Conservation (phyloP, 2,329 filamentous ascomycete species). For the Penicillium sp. region DNA sequence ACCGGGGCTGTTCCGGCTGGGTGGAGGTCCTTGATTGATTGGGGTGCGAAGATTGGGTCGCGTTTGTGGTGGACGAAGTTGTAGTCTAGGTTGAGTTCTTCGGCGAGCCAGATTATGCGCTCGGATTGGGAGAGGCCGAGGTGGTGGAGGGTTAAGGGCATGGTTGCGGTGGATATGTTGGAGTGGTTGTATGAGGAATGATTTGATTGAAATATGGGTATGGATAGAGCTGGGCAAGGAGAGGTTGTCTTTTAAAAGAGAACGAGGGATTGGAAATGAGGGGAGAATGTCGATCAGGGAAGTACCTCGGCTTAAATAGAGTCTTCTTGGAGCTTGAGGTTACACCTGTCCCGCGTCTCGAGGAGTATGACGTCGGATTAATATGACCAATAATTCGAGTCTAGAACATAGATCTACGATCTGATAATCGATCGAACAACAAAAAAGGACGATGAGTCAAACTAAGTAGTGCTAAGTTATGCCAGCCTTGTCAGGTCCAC, state of each 20-base stretch:
- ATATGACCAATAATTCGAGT: slow-evolving; percentile 3
- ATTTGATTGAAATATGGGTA: background rate
- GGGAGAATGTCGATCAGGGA: background rate
- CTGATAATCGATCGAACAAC: background rate
- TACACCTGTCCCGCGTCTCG: background rate
- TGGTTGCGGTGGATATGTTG: slow-evolving; percentile 5
- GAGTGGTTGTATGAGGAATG: background rate
- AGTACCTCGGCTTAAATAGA: background rate
- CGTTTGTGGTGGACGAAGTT: slow-evolving; percentile 31
- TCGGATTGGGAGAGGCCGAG: slow-evolving; percentile 33
- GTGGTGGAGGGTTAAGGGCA: slow-evolving; percentile 33
- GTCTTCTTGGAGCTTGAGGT: background rate
- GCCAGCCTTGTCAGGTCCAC: background rate
- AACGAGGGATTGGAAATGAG: too few species aligned
- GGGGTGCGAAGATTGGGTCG: slow-evolving; percentile 29
- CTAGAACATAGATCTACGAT: background rate
- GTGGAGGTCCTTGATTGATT: slow-evolving; percentile 32
- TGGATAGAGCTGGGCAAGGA: background rate
- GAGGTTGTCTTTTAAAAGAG: background rate
- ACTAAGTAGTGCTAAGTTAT: background rate
- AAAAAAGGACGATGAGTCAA: background rate
- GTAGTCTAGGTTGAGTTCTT: slow-evolving; percentile 32
- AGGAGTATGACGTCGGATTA: background rate
- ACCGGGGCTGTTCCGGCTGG: slow-evolving; percentile 31
- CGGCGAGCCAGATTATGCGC: slow-evolving; percentile 35